Evolutionary conservation across 495 filamentous ascomycete genomes (phyloP).

Genomic region (Sordaria brevicollis): DNA sequence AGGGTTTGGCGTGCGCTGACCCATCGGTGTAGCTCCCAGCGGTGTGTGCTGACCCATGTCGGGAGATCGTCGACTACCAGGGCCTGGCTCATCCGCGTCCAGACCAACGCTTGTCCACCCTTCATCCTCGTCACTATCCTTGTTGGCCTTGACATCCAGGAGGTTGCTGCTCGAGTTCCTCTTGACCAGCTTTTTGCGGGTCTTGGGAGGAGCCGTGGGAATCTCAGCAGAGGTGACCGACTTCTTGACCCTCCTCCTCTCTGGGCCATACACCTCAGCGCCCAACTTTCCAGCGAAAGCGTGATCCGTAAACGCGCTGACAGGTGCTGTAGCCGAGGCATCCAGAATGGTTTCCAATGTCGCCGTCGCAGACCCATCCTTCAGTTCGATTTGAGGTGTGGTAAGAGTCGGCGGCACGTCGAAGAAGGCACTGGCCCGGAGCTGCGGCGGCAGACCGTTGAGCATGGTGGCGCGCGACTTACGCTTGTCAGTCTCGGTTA

Average conservation of each 20-base stretch:
- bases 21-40: constrained; percentile 7
- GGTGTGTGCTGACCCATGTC: neutral
- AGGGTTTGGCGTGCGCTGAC: constrained; percentile 11
- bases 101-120: constrained; percentile 4
- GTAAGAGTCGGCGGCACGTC: constrained; percentile 47
- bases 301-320: constrained; percentile 90
- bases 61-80: neutral
- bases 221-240: constrained; percentile 5
- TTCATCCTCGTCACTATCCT: constrained; percentile 10
- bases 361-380: constrained; percentile 70
- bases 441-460: constrained; percentile 64
- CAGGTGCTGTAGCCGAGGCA: constrained; percentile 87
- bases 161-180: constrained; percentile 8
- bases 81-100: neutral
- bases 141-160: constrained; percentile 4
- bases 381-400: constrained; percentile 50
- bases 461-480: constrained; percentile 31
- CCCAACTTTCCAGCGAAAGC: constrained; percentile 67
- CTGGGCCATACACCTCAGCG: constrained; percentile 50
- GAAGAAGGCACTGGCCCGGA: constrained; percentile 86
- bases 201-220: constrained; percentile 1
- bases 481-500: constrained; percentile 24
- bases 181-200: constrained; percentile 14
- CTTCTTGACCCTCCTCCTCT: constrained; percentile 31
- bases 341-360: constrained; percentile 91